These are phyloP conservation scores for Suillus alpinus DNA, from an alignment of 768 basidiomycete species.

Conservation along the genomic window DNA sequence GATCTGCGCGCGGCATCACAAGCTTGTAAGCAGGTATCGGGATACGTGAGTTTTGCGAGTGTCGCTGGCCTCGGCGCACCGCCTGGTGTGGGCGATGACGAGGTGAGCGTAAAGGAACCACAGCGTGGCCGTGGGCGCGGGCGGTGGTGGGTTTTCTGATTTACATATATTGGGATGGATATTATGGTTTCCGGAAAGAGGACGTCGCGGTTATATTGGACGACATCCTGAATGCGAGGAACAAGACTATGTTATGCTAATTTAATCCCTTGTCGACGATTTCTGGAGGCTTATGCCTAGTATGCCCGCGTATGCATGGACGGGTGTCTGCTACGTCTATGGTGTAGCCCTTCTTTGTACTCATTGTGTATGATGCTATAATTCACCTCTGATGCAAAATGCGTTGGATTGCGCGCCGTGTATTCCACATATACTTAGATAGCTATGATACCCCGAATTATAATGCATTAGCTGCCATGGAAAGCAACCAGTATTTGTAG, in stretches of 20 bases:
- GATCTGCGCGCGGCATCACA: conserved; percentile 62
- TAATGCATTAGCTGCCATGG: neutral
- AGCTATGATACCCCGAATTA: neutral
- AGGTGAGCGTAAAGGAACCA: conserved; percentile 19
- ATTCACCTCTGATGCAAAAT: neutral
- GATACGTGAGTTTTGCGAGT: conserved; percentile 67
- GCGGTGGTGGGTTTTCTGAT: conserved; percentile 31
- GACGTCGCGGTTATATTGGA: neutral
- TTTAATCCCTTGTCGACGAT: neutral
- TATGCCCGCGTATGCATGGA: neutral
- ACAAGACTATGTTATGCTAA: conserved; percentile 4
- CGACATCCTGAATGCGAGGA: neutral
- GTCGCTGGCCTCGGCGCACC: conserved; percentile 68
- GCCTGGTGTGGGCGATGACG: conserved; percentile 41
- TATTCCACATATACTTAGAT: neutral
- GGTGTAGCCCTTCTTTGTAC: neutral
- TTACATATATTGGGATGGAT: neutral
- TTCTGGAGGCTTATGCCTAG: conserved; percentile 5
- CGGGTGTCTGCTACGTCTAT: conserved; percentile 3
- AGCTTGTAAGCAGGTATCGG: conserved; percentile 52
- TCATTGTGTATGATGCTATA: neutral
- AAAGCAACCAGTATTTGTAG: neutral
- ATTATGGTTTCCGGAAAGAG: neutral
- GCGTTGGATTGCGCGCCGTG: neutral
- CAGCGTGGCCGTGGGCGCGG: conserved; percentile 25